Conservation (phyloP, 805 yeast species). For the Suhomyces faveliae region DNA sequence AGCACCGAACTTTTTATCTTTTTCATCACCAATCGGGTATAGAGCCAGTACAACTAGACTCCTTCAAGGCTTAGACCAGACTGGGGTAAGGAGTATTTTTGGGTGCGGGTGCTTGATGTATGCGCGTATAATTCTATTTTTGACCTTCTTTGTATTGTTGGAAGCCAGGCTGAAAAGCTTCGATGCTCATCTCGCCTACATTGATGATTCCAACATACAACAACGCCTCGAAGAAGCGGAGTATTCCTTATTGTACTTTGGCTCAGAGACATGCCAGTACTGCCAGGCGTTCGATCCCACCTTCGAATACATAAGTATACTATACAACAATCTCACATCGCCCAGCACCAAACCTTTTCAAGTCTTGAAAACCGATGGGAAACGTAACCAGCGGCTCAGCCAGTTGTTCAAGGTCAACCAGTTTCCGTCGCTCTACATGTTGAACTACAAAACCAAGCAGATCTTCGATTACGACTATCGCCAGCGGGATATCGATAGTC, state of each 20-base stretch:
- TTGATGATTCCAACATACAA: constrained; percentile 11
- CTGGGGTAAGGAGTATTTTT: background rate
- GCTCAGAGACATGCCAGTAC: constrained; percentile 36
- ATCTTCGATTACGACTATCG: constrained; percentile 35
- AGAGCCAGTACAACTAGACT: background rate
- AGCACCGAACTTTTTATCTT: background rate
- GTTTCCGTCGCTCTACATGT: constrained; percentile 51
- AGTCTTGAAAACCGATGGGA: constrained; percentile 29
- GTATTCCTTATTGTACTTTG: constrained; percentile 47
- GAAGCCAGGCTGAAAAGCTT: background rate
- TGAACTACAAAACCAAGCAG: constrained; percentile 40
- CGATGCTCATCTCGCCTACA: constrained; percentile 1
- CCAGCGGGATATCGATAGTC: constrained; percentile 17
- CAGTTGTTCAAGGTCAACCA: constrained; percentile 38
- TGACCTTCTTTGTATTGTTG: background rate
- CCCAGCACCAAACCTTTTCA: constrained; percentile 21
- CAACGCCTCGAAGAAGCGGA: constrained; percentile 19
- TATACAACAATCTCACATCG: constrained; percentile 38
- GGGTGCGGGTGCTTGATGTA: background rate
- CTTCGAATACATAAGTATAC: constrained; percentile 38
- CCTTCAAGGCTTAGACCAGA: background rate
- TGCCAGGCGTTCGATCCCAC: constrained; percentile 34
- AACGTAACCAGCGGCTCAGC: constrained; percentile 30
- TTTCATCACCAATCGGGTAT: background rate
- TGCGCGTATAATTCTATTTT: background rate